Evolutionary conservation across 495 filamentous ascomycete genomes (phyloP), one percentile per base, ranked within the genome.

Genomic region (Peziza echinospora): DNA sequence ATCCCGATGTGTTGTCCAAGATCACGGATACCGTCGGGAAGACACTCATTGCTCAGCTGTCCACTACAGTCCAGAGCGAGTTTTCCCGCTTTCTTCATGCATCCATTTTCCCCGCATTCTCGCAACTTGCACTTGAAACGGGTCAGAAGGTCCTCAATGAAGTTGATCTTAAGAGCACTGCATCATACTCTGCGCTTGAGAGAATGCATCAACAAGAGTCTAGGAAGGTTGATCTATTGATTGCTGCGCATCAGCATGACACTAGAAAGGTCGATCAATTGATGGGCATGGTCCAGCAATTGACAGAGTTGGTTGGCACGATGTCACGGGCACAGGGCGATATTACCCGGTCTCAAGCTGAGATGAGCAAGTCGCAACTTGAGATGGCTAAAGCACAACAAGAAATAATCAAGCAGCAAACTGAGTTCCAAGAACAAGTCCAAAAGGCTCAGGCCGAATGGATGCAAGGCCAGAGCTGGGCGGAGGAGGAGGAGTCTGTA

Each of bases 11-110:
- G 21, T 61, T 81, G 45, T 76, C 77, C 55, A 60, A 67, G 21
- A 70, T 94, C 48, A 70, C 82, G 1, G 83, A 93, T 24, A 68
- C 72, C 26, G 65, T 87, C 2, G 63, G 74, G 13, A 71, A 72
- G 49, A 77, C 71, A 41, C 66, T 93, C 11, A 65, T 71, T 3
- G 30, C 19, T 13, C 59, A 70, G 3, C 13, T 37, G 19, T 37
- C 30, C 13, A 17, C 30, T 39, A 71, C 71, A 47, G 62, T 97
- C 24, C 82, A 92, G 50, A 62, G 69, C 22, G 75, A 79, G 30
- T 63, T 94, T 25, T 58, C 66, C 17, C 69, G 72, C 45, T 63
- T 71, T 3, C 56, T 93, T 19, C 68, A 79, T 21, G 67, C 64
- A 6, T 65, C 67, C 3, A 62, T 92, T 41, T 63, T 71, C 10